phyloP scores from a whole-genome alignment of 2,329 filamentous ascomycete species.

The Colletotrichum navitas region DNA sequence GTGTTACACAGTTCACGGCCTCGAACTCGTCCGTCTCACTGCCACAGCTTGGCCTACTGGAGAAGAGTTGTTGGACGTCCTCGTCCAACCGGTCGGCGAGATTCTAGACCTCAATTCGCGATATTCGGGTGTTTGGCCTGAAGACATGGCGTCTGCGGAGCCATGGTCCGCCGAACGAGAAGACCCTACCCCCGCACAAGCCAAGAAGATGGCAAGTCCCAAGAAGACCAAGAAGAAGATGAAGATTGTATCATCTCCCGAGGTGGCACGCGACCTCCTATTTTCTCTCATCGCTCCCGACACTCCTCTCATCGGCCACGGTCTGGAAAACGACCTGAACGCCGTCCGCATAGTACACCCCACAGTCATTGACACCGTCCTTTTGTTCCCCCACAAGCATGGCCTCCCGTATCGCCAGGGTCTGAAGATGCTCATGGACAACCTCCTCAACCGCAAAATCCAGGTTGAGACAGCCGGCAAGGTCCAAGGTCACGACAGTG shows the following conservation, averaged over 20 bases:
- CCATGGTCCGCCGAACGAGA: constrained; percentile 60
- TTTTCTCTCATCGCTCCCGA: constrained; percentile 79
- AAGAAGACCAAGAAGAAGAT: constrained; percentile 60
- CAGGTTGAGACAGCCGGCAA: constrained; percentile 72
- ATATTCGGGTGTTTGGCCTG: constrained; percentile 87
- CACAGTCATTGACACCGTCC: constrained; percentile 84
- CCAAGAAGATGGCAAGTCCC: constrained; percentile 41
- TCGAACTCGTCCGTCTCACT: constrained; percentile 92
- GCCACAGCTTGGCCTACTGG: constrained; percentile 88
- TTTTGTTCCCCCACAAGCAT: constrained; percentile 83
- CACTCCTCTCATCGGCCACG: constrained; percentile 92
- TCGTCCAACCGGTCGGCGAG: constrained; percentile 86
- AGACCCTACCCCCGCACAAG: constrained; percentile 41
- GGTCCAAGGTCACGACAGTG: constrained; percentile 84
- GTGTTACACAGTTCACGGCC: constrained; percentile 89
- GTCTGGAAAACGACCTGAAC: constrained; percentile 95
- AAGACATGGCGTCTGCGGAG: constrained; percentile 79
- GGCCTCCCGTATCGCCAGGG: constrained; percentile 84
- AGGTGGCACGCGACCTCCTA: constrained; percentile 80
- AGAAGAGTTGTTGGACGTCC: constrained; percentile 80
- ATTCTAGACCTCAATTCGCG: constrained; percentile 92
- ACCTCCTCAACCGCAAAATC: constrained; percentile 80
- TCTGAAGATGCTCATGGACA: constrained; percentile 79
- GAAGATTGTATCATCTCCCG: constrained; percentile 81
- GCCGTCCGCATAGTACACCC: constrained; percentile 86